Percentiles rank a stretch among this genome's conserved stretches.
These are phyloP conservation scores for Catunica adiposa DNA, from an alignment of 2,329 filamentous ascomycete species.

Conservation along the genomic window DNA sequence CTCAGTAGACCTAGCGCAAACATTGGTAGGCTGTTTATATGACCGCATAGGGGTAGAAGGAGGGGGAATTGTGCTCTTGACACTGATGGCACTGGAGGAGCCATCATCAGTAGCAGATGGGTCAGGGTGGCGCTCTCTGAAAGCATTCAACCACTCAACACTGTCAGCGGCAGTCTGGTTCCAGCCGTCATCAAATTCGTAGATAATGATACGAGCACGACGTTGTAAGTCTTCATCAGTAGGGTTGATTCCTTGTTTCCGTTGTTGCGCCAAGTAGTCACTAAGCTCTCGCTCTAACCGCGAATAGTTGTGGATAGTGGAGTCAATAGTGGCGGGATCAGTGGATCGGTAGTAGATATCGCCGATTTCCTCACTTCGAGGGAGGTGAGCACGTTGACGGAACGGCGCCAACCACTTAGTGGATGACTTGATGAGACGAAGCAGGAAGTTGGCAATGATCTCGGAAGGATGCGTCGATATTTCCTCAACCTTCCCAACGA, in stretches of 20 bases:
- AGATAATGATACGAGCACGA: constrained; percentile 44
- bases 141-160: constrained; percentile 33
- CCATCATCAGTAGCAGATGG: background rate
- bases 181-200: constrained; percentile 45
- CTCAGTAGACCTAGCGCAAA: background rate
- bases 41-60: no score
- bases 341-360: constrained; percentile 32
- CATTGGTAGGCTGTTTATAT: no score
- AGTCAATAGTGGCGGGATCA: constrained; percentile 39
- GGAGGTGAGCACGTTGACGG: constrained; percentile 38
- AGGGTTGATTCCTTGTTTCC: constrained; percentile 30
- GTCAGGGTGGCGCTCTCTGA: constrained; percentile 30
- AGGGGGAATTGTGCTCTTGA: no score
- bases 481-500: constrained; percentile 40
- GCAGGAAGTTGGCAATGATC: constrained; percentile 36
- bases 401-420: constrained; percentile 40
- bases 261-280: constrained; percentile 32
- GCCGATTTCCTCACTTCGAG: constrained; percentile 38
- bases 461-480: constrained; percentile 33
- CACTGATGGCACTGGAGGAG: background rate
- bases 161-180: constrained; percentile 48
- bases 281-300: constrained; percentile 39
- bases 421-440: constrained; percentile 34
- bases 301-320: constrained; percentile 41
- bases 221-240: constrained; percentile 38